Conservation (phyloP, 495 filamentous ascomycete species). For the Penicillium antarcticum region DNA sequence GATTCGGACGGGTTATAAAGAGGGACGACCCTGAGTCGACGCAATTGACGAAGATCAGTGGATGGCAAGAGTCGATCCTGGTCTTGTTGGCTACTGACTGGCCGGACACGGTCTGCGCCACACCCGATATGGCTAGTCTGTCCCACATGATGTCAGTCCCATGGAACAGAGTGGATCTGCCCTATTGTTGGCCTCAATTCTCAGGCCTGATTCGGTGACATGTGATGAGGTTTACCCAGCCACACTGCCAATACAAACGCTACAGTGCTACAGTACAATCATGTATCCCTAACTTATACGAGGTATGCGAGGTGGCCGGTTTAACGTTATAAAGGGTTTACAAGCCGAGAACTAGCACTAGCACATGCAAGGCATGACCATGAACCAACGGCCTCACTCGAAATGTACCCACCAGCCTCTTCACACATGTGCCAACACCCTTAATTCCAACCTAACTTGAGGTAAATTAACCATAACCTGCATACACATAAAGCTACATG, state of each 20-base stretch:
- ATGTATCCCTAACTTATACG: too few relatives aligned
- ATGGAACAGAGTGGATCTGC: background rate
- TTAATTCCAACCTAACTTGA: too few relatives aligned
- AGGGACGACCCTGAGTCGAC: conserved; percentile 7
- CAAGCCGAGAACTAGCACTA: background rate
- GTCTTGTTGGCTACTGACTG: conserved; percentile 7
- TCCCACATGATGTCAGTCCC: conserved; percentile 1
- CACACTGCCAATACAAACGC: too few relatives aligned
- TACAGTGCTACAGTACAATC: too few relatives aligned
- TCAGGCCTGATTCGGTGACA: conserved; percentile 8
- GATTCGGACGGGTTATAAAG: conserved; percentile 21
- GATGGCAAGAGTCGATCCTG: conserved; percentile 13
- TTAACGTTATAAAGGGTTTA: background rate
- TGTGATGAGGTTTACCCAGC: conserved; percentile 3
- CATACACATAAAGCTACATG: too few relatives aligned
- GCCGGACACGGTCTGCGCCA: conserved; percentile 11
- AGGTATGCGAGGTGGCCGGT: too few relatives aligned
- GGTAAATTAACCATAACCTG: too few relatives aligned
- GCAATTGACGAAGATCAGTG: conserved; percentile 29
- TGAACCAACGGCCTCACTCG: too few relatives aligned
- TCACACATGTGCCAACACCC: too few relatives aligned
- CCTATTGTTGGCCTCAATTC: background rate
- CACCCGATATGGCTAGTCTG: background rate
- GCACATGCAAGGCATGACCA: too few relatives aligned
- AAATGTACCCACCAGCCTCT: too few relatives aligned